Conservation (phyloP, 148 eudicot genomes). For the Persicaria maculosa region DNA sequence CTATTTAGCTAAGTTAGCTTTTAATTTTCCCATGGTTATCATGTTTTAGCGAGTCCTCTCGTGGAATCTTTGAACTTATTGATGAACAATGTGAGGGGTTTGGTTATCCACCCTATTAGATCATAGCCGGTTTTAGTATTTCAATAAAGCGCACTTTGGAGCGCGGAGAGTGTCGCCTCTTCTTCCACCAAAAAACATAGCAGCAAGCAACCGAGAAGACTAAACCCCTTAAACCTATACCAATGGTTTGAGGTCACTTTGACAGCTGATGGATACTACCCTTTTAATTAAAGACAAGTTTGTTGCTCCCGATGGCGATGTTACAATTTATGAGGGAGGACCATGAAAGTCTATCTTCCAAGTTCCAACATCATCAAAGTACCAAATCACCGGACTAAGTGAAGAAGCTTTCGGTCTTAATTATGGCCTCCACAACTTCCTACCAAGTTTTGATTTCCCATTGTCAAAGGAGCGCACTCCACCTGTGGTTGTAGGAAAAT, state of each 20-base stretch:
- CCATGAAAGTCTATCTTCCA: conserved; percentile 25
- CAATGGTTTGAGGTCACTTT: conserved; percentile 46
- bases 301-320: conserved; percentile 35
- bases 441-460: conserved; percentile 39
- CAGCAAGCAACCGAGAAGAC: conserved; percentile 37
- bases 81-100: too few relatives aligned
- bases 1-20: too few relatives aligned
- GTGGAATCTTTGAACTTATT: too few relatives aligned
- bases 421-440: conserved; percentile 28
- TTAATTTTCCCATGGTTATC: too few relatives aligned
- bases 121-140: too few relatives aligned
- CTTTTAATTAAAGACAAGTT: too few relatives aligned
- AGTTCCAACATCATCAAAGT: conserved; percentile 14
- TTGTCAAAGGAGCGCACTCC: conserved; percentile 16
- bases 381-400: background rate
- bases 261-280: too few relatives aligned
- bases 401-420: conserved; percentile 46
- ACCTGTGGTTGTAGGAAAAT: conserved; percentile 23
- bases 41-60: too few relatives aligned
- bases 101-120: too few relatives aligned
- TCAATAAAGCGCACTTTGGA: too few relatives aligned
- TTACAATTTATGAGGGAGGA: conserved; percentile 36
- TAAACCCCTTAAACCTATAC: conserved; percentile 39
- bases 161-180: too few relatives aligned
- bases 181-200: too few relatives aligned